A percentile compares a stretch with the other conserved stretches of the same genome.
Conservation (phyloP, 345 rosid genomes). For the Murraya paniculata region DNA sequence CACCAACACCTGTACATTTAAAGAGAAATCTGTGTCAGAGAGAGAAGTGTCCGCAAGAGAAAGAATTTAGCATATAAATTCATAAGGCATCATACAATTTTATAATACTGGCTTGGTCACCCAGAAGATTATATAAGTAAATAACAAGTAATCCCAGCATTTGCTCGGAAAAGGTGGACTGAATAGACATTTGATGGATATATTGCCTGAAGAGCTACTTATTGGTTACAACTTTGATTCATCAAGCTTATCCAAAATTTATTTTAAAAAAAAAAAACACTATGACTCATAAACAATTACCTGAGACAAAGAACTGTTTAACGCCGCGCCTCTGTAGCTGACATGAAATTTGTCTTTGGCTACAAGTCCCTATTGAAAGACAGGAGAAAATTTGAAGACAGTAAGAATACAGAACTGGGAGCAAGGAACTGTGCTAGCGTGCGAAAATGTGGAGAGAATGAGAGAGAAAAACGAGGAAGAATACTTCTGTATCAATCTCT, state of each 20-base stretch:
- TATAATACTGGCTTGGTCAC: not conserved
- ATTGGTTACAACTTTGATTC: no score
- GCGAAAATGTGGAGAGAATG: not conserved
- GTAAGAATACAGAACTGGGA: not conserved
- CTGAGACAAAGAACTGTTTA: conserved; percentile 71
- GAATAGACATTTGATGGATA: not conserved
- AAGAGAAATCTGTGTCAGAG: not conserved
- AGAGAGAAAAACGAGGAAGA: not conserved
- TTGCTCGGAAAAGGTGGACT: not conserved
- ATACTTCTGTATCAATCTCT: conserved; percentile 91
- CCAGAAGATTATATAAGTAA: not conserved
- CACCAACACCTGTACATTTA: conserved; percentile 55
- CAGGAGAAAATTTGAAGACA: conserved; percentile 6
- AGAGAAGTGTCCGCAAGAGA: not conserved
- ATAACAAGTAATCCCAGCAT: not conserved
- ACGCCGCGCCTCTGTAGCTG: conserved; percentile 88
- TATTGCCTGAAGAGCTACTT: not conserved
- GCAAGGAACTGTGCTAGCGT: not conserved
- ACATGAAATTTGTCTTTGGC: conserved; percentile 95
- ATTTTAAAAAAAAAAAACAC: no score
- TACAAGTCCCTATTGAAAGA: conserved; percentile 61
- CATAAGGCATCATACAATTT: not conserved
- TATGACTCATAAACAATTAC: conserved; percentile 33
- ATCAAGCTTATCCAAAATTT: not conserved
- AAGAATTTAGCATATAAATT: not conserved